phyloP scores from a whole-genome alignment of 306 rosid genomes.

The Quercus alba region DNA sequence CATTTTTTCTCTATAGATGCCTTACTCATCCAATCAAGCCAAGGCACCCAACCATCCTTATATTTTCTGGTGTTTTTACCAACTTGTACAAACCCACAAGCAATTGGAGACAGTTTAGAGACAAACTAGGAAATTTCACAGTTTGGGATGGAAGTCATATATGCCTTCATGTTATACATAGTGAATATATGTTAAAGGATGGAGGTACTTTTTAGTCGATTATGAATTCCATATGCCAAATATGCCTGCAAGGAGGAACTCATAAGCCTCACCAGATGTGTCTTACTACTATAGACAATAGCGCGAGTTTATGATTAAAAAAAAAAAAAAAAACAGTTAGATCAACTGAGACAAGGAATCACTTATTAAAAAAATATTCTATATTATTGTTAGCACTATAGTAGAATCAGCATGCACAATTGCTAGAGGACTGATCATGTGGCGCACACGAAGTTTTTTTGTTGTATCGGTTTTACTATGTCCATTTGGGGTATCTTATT shows the following conservation, averaged over 20 bases:
- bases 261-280: neutral
- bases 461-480: too few relatives aligned
- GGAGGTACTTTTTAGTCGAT: conserved; percentile 19
- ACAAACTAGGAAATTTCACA: neutral
- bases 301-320: neutral
- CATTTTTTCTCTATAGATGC: neutral
- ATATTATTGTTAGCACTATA: neutral
- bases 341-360: neutral
- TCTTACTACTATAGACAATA: neutral
- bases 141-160: neutral
- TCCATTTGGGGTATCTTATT: too few relatives aligned
- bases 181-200: conserved; percentile 14
- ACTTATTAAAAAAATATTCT: neutral
- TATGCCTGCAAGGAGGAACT: conserved; percentile 25
- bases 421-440: neutral
- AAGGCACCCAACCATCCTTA: neutral
- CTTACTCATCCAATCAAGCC: neutral
- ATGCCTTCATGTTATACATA: neutral
- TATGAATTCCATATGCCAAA: conserved; percentile 35
- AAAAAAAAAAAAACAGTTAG: neutral
- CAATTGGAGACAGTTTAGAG: neutral
- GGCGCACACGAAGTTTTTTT: too few relatives aligned
- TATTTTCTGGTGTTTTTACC: neutral
- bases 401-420: neutral
- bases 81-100: neutral